Evolutionary conservation across 768 basidiomycete species (phyloP).

Genomic region (Pleurotus giganteus): DNA sequence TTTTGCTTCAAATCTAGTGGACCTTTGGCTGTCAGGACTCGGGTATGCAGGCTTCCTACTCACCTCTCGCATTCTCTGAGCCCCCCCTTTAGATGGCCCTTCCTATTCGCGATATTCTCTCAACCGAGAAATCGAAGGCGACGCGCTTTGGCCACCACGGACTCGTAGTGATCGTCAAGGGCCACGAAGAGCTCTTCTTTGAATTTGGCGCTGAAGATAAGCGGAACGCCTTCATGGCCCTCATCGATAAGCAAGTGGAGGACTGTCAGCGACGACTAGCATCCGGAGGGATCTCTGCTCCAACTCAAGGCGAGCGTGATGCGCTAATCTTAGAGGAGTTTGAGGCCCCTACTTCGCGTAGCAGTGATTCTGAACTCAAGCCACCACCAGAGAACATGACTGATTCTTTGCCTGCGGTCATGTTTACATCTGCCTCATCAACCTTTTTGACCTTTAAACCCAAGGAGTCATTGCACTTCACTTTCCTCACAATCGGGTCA

Average conservation of each 20-base stretch:
- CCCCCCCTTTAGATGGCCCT: constrained; percentile 76
- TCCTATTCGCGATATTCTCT: constrained; percentile 85
- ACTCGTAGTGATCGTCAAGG: constrained; percentile 85
- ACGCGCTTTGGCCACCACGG: constrained; percentile 90
- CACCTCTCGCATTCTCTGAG: background rate
- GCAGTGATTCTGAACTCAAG: constrained; percentile 39
- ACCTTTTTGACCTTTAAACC: constrained; percentile 98
- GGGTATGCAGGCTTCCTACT: constrained; percentile 48
- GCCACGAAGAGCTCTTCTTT: constrained; percentile 97
- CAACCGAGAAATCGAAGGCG: constrained; percentile 81
- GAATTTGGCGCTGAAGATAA: constrained; percentile 85
- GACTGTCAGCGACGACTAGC: constrained; percentile 51
- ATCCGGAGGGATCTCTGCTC: constrained; percentile 37
- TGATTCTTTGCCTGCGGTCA: constrained; percentile 80
- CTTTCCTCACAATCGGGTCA: constrained; percentile 94
- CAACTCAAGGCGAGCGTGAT: constrained; percentile 60
- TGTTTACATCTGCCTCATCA: constrained; percentile 95
- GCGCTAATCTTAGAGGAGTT: constrained; percentile 86
- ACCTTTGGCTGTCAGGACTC: constrained; percentile 74
- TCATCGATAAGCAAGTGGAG: constrained; percentile 83
- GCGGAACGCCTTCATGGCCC: constrained; percentile 69
- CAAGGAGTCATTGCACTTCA: constrained; percentile 78
- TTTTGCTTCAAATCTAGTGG: constrained; percentile 95
- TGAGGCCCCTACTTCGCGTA: constrained; percentile 45
- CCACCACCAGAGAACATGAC: constrained; percentile 55